Base-by-base conservation (phyloP, 768 basidiomycete genomes). In the Russula sp. region DNA sequence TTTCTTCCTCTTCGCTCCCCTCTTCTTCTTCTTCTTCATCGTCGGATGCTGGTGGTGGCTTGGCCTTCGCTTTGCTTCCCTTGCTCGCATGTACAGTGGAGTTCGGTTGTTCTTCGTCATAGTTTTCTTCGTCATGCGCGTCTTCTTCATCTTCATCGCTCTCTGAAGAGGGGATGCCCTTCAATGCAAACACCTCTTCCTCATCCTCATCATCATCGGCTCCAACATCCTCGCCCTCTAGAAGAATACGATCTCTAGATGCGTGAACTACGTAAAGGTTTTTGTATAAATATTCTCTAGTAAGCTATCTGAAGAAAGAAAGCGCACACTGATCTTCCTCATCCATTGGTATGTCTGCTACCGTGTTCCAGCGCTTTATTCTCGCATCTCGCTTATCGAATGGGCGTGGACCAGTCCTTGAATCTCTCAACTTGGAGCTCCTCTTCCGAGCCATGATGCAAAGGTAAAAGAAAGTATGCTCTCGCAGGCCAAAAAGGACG, bases 141-240 rank as follows among this genome's bases (percentile, higher is more conserved):
- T 76, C 75, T 4, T 77, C 79, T 7, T 79, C 79, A 1, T 77
- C 78, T 0, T 79, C 79, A 14, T 79, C 78, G 9, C 80, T 74
- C 16, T 75, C 72, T 16, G 70, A 72, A 34, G 70, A 75, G 10
- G 79, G 76, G 61, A 92, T 66, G 22, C 84, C 86, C 54, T 82
- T 79, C 63, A 90, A 70, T 8, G 83, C 82, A 67, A 94, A 88
- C n/a, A 94, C 88, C 70, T 94, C 90, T 29, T 93, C 88, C 41
- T 87, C 87, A 14, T 85, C 84, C 16, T 76, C 83, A 29, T 75
- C 76, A 32, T 84, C 83, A 13, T 84, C 83, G 16, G 75, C 77
- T 22, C 70, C 76, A 2, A 73, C 69, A 36, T 75, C 71, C 38
- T 81, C 79, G n/a, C 80, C 85, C 42, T 90, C 85, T 6, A 97